Conservation (phyloP, 768 basidiomycete species). For the Xerocomus spinulosus region DNA sequence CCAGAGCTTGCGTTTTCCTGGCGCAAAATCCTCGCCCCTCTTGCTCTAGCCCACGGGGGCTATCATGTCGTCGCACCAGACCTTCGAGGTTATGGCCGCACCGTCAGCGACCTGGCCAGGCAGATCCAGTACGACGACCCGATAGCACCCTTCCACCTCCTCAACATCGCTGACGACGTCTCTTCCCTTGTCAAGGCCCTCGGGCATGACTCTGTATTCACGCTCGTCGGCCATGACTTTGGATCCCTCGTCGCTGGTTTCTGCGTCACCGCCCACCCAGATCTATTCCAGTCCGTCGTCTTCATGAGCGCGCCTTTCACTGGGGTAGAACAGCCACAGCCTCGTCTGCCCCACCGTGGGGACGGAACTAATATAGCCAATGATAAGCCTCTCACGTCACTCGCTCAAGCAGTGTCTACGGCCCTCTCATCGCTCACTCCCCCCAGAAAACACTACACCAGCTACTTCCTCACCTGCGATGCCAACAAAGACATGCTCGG, state of each 20-base stretch:
- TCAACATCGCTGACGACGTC: constrained; percentile 50
- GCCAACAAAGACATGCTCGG: constrained; percentile 45
- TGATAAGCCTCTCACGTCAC: constrained; percentile 9
- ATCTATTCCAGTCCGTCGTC: constrained; percentile 52
- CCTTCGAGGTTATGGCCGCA: constrained; percentile 50
- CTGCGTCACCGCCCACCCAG: constrained; percentile 51
- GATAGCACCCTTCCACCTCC: constrained; percentile 43
- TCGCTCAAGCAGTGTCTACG: constrained; percentile 4
- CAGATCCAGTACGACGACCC: constrained; percentile 44
- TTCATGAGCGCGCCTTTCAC: constrained; percentile 58
- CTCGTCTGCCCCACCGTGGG: constrained; percentile 2
- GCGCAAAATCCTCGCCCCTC: constrained; percentile 52
- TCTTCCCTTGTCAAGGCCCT: constrained; percentile 48
- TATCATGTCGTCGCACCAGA: constrained; percentile 65
- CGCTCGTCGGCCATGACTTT: constrained; percentile 60
- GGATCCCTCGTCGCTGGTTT: constrained; percentile 51
- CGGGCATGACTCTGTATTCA: constrained; percentile 41
- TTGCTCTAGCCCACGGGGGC: constrained; percentile 39
- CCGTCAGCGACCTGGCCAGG: constrained; percentile 11
- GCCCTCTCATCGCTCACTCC: constrained; percentile 40
- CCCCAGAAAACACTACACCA: constrained; percentile 54
- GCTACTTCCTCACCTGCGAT: constrained; percentile 44
- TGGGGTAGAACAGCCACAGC: constrained; percentile 37
- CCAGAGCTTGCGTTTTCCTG: constrained; percentile 65
- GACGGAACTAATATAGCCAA: constrained; percentile 3